A percentile compares a stretch with the other conserved stretches of the same genome.
Conservation (phyloP, 495 filamentous ascomycete genomes). For the Bryoglossum gracile region DNA sequence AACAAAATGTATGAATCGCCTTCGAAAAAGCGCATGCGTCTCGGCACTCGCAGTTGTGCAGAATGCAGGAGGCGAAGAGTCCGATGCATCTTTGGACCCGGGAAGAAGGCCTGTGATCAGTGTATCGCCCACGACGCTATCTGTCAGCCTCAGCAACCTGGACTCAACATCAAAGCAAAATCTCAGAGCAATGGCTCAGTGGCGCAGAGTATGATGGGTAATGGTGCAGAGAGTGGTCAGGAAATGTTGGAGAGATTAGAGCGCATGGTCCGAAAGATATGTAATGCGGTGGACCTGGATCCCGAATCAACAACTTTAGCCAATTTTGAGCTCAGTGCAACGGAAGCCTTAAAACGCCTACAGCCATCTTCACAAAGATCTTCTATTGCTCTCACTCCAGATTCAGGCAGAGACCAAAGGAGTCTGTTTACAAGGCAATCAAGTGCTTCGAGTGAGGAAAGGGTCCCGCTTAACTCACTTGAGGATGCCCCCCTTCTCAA, state of each 20-base stretch:
- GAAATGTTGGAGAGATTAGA: slow-evolving; percentile 7
- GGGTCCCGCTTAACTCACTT: slow-evolving; percentile 18
- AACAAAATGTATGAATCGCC: no score
- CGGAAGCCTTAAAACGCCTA: slow-evolving; percentile 6
- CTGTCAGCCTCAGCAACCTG: slow-evolving; percentile 6
- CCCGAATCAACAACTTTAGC: background rate
- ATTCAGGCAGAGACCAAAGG: background rate
- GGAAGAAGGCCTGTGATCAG: slow-evolving; percentile 3
- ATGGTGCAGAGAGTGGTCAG: background rate
- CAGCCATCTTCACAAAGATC: background rate
- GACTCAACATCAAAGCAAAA: no score
- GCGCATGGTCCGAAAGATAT: slow-evolving; percentile 4
- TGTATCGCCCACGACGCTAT: slow-evolving; percentile 4
- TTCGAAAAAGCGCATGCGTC: slow-evolving; percentile 14
- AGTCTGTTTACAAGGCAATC: background rate
- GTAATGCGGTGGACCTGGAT: slow-evolving; percentile 3
- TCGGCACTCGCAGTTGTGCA: slow-evolving; percentile 13
- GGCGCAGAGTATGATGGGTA: background rate
- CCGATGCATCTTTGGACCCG: slow-evolving; percentile 7
- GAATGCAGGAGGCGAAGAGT: slow-evolving; percentile 19
- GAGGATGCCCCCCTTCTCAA: slow-evolving; percentile 36
- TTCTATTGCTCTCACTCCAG: background rate
- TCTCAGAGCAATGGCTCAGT: background rate
- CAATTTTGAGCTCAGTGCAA: slow-evolving; percentile 1
- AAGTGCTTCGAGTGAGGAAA: background rate